Percentiles rank a stretch among this genome's conserved stretches.
Evolutionary conservation across 75 land plant species (phyloP).

Genomic region (Azolla pinnata): DNA sequence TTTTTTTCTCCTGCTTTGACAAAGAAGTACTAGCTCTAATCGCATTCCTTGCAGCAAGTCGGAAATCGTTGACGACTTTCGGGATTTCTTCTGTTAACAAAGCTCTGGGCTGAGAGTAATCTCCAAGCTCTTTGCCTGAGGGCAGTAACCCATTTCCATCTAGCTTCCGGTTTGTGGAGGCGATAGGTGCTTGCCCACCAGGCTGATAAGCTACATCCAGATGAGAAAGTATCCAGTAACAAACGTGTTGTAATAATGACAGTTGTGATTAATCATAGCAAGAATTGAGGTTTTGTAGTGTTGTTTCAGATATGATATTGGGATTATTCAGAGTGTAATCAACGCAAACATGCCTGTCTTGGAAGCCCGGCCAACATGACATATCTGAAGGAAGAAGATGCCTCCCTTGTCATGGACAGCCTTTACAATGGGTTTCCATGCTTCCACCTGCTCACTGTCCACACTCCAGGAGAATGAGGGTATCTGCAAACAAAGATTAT

Average conservation of each 20-base stretch:
- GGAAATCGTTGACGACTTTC: constrained; percentile 15
- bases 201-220: constrained; percentile 53
- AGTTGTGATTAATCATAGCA: too few species aligned
- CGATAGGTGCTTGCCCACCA: constrained; percentile 39
- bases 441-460: constrained; percentile 26
- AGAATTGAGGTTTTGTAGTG: too few species aligned
- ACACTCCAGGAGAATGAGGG: constrained; percentile 25
- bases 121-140: constrained; percentile 7
- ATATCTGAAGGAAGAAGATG: constrained; percentile 24
- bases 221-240: too few species aligned
- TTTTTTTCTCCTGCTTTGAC: constrained; percentile 12
- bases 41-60: constrained; percentile 23
- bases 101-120: constrained; percentile 19
- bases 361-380: constrained; percentile 27
- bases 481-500: constrained; percentile 10
- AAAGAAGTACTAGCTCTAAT: constrained; percentile 12
- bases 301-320: too few species aligned
- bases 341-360: background rate
- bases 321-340: too few species aligned
- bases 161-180: constrained; percentile 30
- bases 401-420: constrained; percentile 31
- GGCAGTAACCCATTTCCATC: background rate
- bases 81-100: constrained; percentile 18
- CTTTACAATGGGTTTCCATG: constrained; percentile 24
- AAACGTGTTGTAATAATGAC: too few species aligned